These are phyloP conservation scores for Mycena pura DNA, from an alignment of 768 basidiomycete species.

Conservation along the genomic window DNA sequence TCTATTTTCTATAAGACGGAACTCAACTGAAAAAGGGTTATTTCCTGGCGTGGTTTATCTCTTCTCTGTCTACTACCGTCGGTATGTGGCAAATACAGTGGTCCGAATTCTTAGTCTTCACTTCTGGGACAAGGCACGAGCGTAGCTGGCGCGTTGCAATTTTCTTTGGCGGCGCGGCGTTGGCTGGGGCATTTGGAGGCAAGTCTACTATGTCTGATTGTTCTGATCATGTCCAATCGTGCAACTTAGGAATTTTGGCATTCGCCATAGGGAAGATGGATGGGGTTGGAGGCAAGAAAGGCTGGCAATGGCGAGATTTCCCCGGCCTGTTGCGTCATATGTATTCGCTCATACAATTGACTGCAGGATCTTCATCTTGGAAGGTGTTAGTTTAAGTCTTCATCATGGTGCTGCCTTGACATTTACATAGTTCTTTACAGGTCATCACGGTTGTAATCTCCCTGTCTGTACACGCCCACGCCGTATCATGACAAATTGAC, in stretches of 20 bases:
- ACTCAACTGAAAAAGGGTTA: slow-evolving; percentile 26
- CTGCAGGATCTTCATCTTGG: slow-evolving; percentile 63
- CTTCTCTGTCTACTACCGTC: slow-evolving; percentile 64
- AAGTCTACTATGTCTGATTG: slow-evolving; percentile 13
- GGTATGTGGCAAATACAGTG: slow-evolving; percentile 31
- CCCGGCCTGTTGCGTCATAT: neutral
- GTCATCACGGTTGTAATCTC: slow-evolving; percentile 56
- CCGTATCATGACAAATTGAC: neutral
- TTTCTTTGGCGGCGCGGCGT: slow-evolving; percentile 66
- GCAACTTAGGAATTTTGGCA: slow-evolving; percentile 56
- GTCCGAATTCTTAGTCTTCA: neutral
- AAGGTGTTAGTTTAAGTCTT: slow-evolving; percentile 40
- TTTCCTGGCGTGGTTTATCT: slow-evolving; percentile 65
- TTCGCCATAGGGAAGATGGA: slow-evolving; percentile 67
- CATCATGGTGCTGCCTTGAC: neutral
- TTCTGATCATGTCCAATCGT: neutral
- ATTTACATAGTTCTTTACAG: neutral
- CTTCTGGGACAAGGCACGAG: slow-evolving; percentile 50
- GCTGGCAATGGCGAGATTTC: slow-evolving; percentile 61
- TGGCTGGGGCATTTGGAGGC: slow-evolving; percentile 72
- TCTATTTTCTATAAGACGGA: neutral
- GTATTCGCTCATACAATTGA: neutral
- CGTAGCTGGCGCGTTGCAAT: slow-evolving; percentile 67
- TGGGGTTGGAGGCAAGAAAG: slow-evolving; percentile 61
- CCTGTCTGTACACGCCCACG: slow-evolving; percentile 21